phyloP scores from a whole-genome alignment of 129 eudicot genomes.

The Artemisia annua region DNA sequence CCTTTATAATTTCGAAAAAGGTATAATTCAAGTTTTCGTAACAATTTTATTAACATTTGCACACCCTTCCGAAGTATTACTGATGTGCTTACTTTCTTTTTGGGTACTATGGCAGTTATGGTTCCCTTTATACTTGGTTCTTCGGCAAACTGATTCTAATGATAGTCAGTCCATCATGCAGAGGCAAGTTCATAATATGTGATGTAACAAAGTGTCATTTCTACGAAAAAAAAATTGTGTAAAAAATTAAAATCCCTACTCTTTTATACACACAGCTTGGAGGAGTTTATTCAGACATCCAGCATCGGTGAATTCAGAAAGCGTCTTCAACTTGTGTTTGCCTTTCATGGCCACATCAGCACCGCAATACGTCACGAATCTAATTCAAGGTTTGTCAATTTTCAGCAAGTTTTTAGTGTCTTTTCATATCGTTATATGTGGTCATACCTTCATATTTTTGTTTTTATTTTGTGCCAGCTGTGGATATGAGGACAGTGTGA shows the following conservation, averaged over 20 bases:
- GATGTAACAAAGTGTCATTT: constrained; percentile 1
- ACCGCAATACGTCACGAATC: constrained; percentile 44
- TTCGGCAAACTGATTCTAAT: constrained; percentile 43
- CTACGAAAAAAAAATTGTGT: neutral
- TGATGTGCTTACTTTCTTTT: neutral
- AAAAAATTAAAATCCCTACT: constrained; percentile 14
- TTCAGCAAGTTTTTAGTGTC: neutral
- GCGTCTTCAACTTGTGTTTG: constrained; percentile 79
- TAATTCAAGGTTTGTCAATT: constrained; percentile 44
- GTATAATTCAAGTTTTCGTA: neutral
- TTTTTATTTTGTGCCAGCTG: constrained; percentile 35
- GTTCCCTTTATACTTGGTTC: constrained; percentile 85
- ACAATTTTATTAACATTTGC: neutral
- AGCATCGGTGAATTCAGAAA: constrained; percentile 84
- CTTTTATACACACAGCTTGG: constrained; percentile 53
- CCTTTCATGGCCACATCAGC: constrained; percentile 80
- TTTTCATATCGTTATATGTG: constrained; percentile 2
- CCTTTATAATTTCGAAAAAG: too few species aligned
- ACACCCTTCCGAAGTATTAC: too few species aligned
- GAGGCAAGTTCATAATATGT: constrained; percentile 52
- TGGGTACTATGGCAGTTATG: constrained; percentile 57
- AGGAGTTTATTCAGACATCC: constrained; percentile 78
- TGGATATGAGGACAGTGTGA: constrained; percentile 55
- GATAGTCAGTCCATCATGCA: constrained; percentile 52
- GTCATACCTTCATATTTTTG: neutral